Percentiles rank a stretch among this genome's conserved stretches.
Evolutionary conservation across 1,139 yeast genomes (phyloP).

Genomic region (Blastobotrys illinoisensis): DNA sequence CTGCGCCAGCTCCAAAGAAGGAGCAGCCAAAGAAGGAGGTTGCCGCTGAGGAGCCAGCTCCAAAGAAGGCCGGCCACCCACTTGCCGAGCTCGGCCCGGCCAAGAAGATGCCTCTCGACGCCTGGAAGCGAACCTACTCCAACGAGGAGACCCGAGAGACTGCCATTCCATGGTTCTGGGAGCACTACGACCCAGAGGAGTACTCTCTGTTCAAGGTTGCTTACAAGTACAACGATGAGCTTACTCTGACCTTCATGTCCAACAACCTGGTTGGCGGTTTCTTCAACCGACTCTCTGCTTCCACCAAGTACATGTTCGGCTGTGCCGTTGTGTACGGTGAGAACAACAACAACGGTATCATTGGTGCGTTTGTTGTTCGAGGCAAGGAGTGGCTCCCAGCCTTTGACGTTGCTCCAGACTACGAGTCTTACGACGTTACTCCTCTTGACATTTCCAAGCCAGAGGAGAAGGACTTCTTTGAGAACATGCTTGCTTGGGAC

Average conservation of each 20-base stretch:
- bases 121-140: slow-evolving; percentile 96
- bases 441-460: slow-evolving; percentile 63
- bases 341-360: slow-evolving; percentile 96
- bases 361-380: slow-evolving; percentile 91
- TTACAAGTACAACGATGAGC: slow-evolving; percentile 97
- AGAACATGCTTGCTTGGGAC: slow-evolving; percentile 85
- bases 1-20: slow-evolving; percentile 41
- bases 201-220: slow-evolving; percentile 95
- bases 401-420: slow-evolving; percentile 98
- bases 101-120: slow-evolving; percentile 63
- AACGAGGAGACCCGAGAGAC: slow-evolving; percentile 94
- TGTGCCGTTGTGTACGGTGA: slow-evolving; percentile 93
- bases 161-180: slow-evolving; percentile 99
- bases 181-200: slow-evolving; percentile 84
- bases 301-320: slow-evolving; percentile 94
- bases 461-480: slow-evolving; percentile 62
- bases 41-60: slow-evolving; percentile 30
- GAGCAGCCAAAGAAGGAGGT: slow-evolving; percentile 17
- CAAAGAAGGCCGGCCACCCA: slow-evolving; percentile 80
- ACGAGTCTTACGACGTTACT: slow-evolving; percentile 78
- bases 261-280: slow-evolving; percentile 98
- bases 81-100: slow-evolving; percentile 75
- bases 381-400: slow-evolving; percentile 92
- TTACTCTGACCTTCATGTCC: slow-evolving; percentile 96
- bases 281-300: slow-evolving; percentile 90